Evolutionary conservation across 2,329 filamentous ascomycete species (phyloP).

Genomic region (Neofusicoccum kwambonambiense): DNA sequence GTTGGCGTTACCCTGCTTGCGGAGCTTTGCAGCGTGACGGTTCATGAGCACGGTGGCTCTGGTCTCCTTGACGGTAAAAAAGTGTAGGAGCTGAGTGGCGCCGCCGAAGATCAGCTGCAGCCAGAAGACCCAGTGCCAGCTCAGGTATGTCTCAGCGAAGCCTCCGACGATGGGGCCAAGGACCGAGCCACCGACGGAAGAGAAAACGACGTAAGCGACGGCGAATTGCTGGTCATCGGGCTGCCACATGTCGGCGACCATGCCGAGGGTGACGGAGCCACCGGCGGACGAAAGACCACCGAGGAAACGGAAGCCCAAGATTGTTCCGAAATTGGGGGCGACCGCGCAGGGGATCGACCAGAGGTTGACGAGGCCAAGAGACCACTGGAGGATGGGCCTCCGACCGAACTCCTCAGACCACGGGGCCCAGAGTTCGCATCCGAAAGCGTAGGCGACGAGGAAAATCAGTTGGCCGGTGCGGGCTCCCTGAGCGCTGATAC

Average conservation of each 20-base stretch:
- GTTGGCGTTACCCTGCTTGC: conserved; percentile 59
- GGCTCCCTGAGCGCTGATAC: conserved; percentile 47
- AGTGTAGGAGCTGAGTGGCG: conserved; percentile 64
- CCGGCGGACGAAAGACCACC: conserved; percentile 63
- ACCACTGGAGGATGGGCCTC: conserved; percentile 52
- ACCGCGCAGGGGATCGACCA: conserved; percentile 51
- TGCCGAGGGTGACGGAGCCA: conserved; percentile 63
- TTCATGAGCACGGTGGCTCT: conserved; percentile 73
- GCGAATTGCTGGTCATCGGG: conserved; percentile 59
- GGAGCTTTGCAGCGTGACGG: conserved; percentile 69
- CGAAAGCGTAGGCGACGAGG: conserved; percentile 53
- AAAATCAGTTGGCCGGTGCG: conserved; percentile 51
- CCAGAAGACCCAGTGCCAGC: conserved; percentile 76
- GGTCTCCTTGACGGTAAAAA: conserved; percentile 72
- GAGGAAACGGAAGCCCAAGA: conserved; percentile 46
- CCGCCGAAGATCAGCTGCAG: conserved; percentile 77
- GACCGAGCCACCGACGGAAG: conserved; percentile 56
- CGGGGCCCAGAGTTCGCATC: conserved; percentile 54
- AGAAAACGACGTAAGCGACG: conserved; percentile 59
- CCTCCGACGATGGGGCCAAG: conserved; percentile 57
- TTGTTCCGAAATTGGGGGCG: conserved; percentile 42
- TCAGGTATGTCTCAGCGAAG: conserved; percentile 48
- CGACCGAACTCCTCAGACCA: conserved; percentile 56
- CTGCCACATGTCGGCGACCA: conserved; percentile 62
- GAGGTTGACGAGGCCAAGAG: conserved; percentile 54